phyloP scores from a whole-genome alignment of 768 basidiomycete genomes.

The Suillus weaverae region DNA sequence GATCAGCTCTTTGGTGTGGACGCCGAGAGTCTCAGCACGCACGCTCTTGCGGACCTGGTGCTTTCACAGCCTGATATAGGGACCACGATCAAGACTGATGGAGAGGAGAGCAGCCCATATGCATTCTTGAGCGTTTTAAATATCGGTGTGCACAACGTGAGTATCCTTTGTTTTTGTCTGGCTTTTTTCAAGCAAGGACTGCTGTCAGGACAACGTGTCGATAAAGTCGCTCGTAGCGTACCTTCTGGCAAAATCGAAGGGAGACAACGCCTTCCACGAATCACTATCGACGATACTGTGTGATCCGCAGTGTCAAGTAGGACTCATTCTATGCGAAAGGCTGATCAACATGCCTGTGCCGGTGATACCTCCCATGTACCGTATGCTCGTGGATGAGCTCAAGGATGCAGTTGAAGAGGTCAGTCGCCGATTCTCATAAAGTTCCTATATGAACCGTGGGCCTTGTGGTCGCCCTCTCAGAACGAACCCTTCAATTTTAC shows the following conservation, averaged over 20 bases:
- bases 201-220: slow-evolving; percentile 61
- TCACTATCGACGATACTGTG: slow-evolving; percentile 41
- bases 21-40: slow-evolving; percentile 66
- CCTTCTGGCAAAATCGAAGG: slow-evolving; percentile 57
- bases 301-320: slow-evolving; percentile 54
- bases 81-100: slow-evolving; percentile 88
- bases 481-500: slow-evolving; percentile 69
- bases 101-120: slow-evolving; percentile 65
- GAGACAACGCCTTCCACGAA: slow-evolving; percentile 49
- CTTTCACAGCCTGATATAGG: slow-evolving; percentile 74
- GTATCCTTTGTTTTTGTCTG: slow-evolving; percentile 15
- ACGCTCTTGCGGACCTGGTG: slow-evolving; percentile 79
- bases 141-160: slow-evolving; percentile 64
- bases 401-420: slow-evolving; percentile 68
- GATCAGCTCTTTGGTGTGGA: slow-evolving; percentile 71
- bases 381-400: slow-evolving; percentile 85
- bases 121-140: slow-evolving; percentile 86
- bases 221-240: slow-evolving; percentile 73
- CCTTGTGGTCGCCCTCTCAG: slow-evolving; percentile 23
- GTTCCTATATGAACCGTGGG: neutral
- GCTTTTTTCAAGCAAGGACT: neutral
- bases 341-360: slow-evolving; percentile 96
- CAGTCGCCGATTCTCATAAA: slow-evolving; percentile 23
- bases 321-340: slow-evolving; percentile 83
- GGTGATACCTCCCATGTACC: slow-evolving; percentile 88